A percentile compares a stretch with the other conserved stretches of the same genome.
These are phyloP conservation scores for Diutina sp. DNA, from an alignment of 1,139 yeast genomes.

Conservation along the genomic window DNA sequence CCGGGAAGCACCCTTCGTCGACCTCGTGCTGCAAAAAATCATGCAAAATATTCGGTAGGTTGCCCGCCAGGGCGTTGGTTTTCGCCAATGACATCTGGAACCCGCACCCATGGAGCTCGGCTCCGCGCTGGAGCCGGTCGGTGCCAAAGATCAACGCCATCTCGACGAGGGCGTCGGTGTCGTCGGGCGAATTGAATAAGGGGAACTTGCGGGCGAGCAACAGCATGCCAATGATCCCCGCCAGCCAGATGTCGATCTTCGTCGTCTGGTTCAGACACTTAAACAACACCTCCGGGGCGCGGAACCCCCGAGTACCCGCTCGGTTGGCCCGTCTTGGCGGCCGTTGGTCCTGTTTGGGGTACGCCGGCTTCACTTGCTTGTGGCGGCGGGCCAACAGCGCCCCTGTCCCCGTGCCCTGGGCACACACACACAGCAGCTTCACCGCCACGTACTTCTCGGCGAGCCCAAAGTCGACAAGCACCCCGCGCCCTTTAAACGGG, in stretches of 20 bases:
- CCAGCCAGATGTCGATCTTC: conserved; percentile 85
- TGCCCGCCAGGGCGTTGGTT: conserved; percentile 14
- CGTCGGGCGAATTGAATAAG: conserved; percentile 81
- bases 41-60: conserved; percentile 19
- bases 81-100: conserved; percentile 45
- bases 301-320: conserved; percentile 94
- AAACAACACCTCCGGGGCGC: conserved; percentile 89
- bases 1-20: conserved; percentile 23
- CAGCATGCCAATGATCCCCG: conserved; percentile 75
- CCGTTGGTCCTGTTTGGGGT: conserved; percentile 69
- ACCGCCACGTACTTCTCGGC: conserved; percentile 42
- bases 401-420: conserved; percentile 12
- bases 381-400: conserved; percentile 11
- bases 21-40: conserved; percentile 21
- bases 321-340: conserved; percentile 91
- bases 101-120: conserved; percentile 80
- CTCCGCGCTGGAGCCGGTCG: conserved; percentile 61
- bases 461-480: conserved; percentile 82
- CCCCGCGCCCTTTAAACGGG: conserved; percentile 65
- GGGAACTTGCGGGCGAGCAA: conserved; percentile 68
- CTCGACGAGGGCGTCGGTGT: conserved; percentile 82
- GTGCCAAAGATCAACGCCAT: conserved; percentile 75
- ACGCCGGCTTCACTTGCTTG: conserved; percentile 45
- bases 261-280: conserved; percentile 79
- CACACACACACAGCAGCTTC: conserved; percentile 18